phyloP scores from a whole-genome alignment of 2,329 filamentous ascomycete genomes.

The Trichophyton verrucosum region DNA sequence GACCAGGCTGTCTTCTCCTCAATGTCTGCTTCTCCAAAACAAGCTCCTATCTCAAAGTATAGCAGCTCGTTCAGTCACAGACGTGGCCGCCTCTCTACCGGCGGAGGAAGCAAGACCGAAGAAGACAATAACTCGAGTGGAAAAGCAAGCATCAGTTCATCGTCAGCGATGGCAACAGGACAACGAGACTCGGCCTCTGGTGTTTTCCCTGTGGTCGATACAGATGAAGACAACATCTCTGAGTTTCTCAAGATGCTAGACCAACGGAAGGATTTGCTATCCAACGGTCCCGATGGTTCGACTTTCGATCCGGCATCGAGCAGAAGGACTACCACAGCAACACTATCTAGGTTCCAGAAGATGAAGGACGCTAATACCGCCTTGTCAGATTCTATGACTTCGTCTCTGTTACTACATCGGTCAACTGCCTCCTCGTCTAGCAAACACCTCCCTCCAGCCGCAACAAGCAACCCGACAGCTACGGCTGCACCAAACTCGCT shows the following conservation, averaged over 20 bases:
- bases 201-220: constrained; percentile 57
- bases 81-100: constrained; percentile 62
- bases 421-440: constrained; percentile 56
- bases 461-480: constrained; percentile 46
- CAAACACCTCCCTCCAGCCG: constrained; percentile 56
- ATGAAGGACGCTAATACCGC: constrained; percentile 84
- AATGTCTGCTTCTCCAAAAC: constrained; percentile 63
- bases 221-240: constrained; percentile 84
- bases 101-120: constrained; percentile 49
- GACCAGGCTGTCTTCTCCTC: constrained; percentile 54
- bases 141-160: constrained; percentile 39
- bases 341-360: constrained; percentile 70
- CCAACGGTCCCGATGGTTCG: constrained; percentile 40
- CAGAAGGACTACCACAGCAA: constrained; percentile 62
- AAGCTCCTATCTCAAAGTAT: constrained; percentile 65
- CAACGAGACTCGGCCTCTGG: constrained; percentile 43
- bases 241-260: constrained; percentile 87
- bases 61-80: constrained; percentile 91
- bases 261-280: constrained; percentile 71
- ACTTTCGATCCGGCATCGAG: constrained; percentile 48
- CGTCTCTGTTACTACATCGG: constrained; percentile 70
- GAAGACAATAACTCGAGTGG: constrained; percentile 48
- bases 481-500: not conserved
- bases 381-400: constrained; percentile 85
- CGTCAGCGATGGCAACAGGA: constrained; percentile 22